Base-by-base conservation (phyloP, 768 basidiomycete species). In the Tricholoma sp. region DNA sequence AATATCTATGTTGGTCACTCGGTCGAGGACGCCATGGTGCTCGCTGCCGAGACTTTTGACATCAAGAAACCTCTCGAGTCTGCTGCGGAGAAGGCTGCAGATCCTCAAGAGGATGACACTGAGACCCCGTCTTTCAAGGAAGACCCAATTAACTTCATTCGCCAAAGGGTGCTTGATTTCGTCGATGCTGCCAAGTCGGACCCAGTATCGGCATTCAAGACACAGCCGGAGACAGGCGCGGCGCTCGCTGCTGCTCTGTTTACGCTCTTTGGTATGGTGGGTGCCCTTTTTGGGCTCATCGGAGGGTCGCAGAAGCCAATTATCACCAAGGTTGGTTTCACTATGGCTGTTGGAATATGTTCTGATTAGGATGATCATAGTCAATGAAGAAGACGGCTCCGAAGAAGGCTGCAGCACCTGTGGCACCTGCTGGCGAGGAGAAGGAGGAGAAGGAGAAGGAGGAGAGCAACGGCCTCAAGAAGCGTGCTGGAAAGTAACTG, bases 1-100 rank as follows among this genome's bases (percentile, higher is more conserved):
- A 94, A 93, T 77, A 84, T 99, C 68, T 98, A 94, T 76, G 72
- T 99, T 57, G 94, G 94, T 57, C 88, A 94, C 79, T 95, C 94
- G 17, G 68, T 84, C 56, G 83, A 84, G 37, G 93, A 96, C 58
- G 97, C 97, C 59, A 85, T 89, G 71, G 73, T 76, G 10, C 73
- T 99, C 62, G 92, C 94, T 55, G 74, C 77, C 13, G 92, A 95
- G 74, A 91, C 94, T n/a, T 99, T 90, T 74, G 83, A 85, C 62
- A 70, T 96, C 73, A 98, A 98, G 85, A 88, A 90, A 69, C 73
- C 83, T 8, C 76, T 94, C 48, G 96, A 98, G 73, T 77, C 80
- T 63, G 83, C 79, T 4, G 70, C 71, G 39, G 79, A 78, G 47
- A 85, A 88, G 72, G 76, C 80, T 24, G 77, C 78, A 1, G 77